Conservation (phyloP, 148 eudicot genomes). For the Arbutus unedo region DNA sequence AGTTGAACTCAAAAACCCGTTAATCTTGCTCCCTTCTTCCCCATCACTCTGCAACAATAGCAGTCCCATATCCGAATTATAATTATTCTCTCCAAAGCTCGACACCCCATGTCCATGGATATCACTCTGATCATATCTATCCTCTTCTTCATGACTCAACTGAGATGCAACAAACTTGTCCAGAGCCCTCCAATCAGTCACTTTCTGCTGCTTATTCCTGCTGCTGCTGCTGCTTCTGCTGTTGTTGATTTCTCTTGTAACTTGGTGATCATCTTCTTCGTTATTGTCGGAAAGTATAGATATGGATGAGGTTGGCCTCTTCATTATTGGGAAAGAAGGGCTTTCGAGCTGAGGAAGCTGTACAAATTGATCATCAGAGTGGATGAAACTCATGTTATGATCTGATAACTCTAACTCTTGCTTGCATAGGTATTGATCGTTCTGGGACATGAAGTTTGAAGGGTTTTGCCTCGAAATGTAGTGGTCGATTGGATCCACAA, state of each 20-base stretch:
- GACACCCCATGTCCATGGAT: conserved; percentile 13
- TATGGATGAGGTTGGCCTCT: conserved; percentile 45
- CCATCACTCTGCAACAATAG: conserved; percentile 50
- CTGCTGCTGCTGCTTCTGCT: neutral
- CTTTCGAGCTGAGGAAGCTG: conserved; percentile 86
- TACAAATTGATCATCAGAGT: conserved; percentile 51
- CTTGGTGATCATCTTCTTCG: conserved; percentile 8
- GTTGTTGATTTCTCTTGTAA: neutral
- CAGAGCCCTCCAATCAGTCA: conserved; percentile 17
- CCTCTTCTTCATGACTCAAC: conserved; percentile 20
- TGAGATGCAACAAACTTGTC: conserved; percentile 21
- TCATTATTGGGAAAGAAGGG: conserved; percentile 49
- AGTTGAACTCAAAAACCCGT: conserved; percentile 45
- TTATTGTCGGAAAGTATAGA: conserved; percentile 37
- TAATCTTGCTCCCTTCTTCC: conserved; percentile 39
- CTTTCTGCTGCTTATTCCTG: neutral
- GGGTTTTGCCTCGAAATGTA: conserved; percentile 31
- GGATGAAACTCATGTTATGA: conserved; percentile 26
- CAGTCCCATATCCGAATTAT: conserved; percentile 33
- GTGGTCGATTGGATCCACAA: conserved; percentile 39
- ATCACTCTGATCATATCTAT: neutral
- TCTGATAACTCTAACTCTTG: conserved; percentile 53
- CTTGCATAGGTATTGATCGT: conserved; percentile 47
- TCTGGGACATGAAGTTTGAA: conserved; percentile 27
- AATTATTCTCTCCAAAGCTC: conserved; percentile 24